These are phyloP conservation scores for Penicillium janthinellum DNA, from an alignment of 2,329 filamentous ascomycete species.

Conservation along the genomic window DNA sequence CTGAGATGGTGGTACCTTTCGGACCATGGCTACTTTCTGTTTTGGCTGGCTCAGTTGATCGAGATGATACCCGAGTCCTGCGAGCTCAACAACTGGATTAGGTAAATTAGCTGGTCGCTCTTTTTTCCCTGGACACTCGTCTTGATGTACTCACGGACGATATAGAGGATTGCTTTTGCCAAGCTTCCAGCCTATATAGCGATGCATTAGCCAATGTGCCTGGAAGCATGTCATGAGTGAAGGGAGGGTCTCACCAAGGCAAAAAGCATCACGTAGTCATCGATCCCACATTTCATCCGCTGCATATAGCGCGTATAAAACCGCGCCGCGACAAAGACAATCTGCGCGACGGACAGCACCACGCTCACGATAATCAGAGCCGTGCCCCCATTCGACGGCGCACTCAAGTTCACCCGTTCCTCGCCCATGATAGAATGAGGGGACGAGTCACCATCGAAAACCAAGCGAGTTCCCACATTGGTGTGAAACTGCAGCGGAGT, in stretches of 20 bases:
- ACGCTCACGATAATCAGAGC: slow-evolving; percentile 21
- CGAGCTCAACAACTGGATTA: slow-evolving; percentile 17
- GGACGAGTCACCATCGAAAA: background rate
- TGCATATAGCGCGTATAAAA: slow-evolving; percentile 29
- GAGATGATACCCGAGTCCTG: slow-evolving; percentile 22
- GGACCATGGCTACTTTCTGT: slow-evolving; percentile 13
- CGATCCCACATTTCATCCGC: slow-evolving; percentile 16
- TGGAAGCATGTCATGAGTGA: no score
- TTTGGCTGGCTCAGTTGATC: slow-evolving; percentile 8
- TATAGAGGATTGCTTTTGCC: slow-evolving; percentile 20
- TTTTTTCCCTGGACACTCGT: background rate
- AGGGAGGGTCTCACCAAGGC: slow-evolving; percentile 21
- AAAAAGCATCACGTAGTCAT: slow-evolving; percentile 29
- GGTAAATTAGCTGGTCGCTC: background rate
- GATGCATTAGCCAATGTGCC: background rate
- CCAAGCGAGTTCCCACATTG: background rate
- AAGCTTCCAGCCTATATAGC: slow-evolving; percentile 18
- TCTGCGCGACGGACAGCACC: slow-evolving; percentile 23
- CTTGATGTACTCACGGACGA: slow-evolving; percentile 21
- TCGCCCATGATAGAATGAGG: background rate
- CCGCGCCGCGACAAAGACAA: slow-evolving; percentile 22
- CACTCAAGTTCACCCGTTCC: background rate
- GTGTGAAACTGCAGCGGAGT: background rate
- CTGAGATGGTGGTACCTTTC: slow-evolving; percentile 17
- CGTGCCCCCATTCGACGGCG: background rate